Evolutionary conservation across 2,329 filamentous ascomycete genomes (phyloP).

Genomic region (Claviceps pazoutovae): DNA sequence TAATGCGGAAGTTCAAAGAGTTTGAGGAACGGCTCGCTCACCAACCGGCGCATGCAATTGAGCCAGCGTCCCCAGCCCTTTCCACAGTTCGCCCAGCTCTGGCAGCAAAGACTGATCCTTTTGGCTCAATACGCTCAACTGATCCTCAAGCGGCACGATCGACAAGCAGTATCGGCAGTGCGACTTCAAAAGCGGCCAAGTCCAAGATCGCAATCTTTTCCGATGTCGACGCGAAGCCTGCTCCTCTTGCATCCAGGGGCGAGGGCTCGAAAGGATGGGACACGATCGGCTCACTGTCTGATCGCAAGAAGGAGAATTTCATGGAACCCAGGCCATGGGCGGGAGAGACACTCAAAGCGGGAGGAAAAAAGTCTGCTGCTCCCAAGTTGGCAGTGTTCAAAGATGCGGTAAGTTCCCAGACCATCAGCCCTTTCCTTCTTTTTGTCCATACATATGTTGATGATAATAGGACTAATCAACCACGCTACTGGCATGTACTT

Average conservation of each 20-base stretch:
- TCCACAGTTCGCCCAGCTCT: constrained; percentile 72
- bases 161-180: constrained; percentile 31
- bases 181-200: constrained; percentile 51
- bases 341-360: constrained; percentile 78
- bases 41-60: constrained; percentile 44
- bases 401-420: constrained; percentile 58
- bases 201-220: constrained; percentile 87
- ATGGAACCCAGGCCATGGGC: constrained; percentile 80
- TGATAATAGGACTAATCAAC: constrained; percentile 92
- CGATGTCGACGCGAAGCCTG: constrained; percentile 51
- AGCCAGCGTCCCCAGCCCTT: constrained; percentile 74
- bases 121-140: constrained; percentile 40
- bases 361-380: constrained; percentile 59
- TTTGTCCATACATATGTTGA: constrained; percentile 52
- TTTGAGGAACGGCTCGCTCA: constrained; percentile 69
- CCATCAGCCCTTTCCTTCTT: background rate
- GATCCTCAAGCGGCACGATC: constrained; percentile 54
- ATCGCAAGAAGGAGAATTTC: constrained; percentile 88
- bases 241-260: constrained; percentile 38
- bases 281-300: constrained; percentile 70
- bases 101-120: constrained; percentile 75
- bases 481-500: constrained; percentile 24
- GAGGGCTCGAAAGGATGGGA: constrained; percentile 68
- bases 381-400: constrained; percentile 88
- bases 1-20: constrained; percentile 82